phyloP scores from a whole-genome alignment of 208 protist species.

The Novymonas esmeraldas region DNA sequence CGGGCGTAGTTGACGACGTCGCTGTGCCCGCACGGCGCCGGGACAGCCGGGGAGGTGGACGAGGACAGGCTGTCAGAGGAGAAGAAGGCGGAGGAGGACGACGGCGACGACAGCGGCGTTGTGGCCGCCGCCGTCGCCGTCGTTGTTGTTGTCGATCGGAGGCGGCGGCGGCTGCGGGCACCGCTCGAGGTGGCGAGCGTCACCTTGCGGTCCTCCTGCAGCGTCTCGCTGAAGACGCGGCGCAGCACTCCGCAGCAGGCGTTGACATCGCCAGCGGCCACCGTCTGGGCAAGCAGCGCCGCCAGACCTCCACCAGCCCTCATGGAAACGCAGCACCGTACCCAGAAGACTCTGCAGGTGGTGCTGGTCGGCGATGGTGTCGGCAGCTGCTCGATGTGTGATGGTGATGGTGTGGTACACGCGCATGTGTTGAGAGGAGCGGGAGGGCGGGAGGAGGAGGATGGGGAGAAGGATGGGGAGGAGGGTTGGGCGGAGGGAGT shows the following conservation, averaged over 20 bases:
- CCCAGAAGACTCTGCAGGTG: background rate
- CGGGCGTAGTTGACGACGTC: slow-evolving; percentile 31
- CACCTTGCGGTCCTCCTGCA: slow-evolving; percentile 15
- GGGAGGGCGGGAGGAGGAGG: no score
- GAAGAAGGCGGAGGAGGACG: slow-evolving; percentile 5
- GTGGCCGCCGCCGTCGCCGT: background rate
- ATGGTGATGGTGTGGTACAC: background rate
- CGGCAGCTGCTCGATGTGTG: no score
- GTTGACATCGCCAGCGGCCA: slow-evolving; percentile 73
- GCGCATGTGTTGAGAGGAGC: background rate
- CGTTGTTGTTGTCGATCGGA: background rate
- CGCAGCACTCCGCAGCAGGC: slow-evolving; percentile 81
- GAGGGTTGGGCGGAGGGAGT: no score
- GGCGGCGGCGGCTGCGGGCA: background rate
- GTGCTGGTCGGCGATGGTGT: no score
- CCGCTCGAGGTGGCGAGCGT: background rate
- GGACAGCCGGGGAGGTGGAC: slow-evolving; percentile 2
- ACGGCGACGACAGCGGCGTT: background rate
- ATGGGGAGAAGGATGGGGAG: no score
- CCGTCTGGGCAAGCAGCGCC: slow-evolving; percentile 49
- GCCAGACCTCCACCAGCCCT: slow-evolving; percentile 46
- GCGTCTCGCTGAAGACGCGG: slow-evolving; percentile 65
- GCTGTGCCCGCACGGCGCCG: background rate
- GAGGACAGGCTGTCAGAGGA: slow-evolving; percentile 1
- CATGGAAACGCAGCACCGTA: slow-evolving; percentile 15